Evolutionary conservation across 306 rosid genomes (phyloP), one percentile per base, ranked within the genome.

Genomic region (Vigna unguiculata): DNA sequence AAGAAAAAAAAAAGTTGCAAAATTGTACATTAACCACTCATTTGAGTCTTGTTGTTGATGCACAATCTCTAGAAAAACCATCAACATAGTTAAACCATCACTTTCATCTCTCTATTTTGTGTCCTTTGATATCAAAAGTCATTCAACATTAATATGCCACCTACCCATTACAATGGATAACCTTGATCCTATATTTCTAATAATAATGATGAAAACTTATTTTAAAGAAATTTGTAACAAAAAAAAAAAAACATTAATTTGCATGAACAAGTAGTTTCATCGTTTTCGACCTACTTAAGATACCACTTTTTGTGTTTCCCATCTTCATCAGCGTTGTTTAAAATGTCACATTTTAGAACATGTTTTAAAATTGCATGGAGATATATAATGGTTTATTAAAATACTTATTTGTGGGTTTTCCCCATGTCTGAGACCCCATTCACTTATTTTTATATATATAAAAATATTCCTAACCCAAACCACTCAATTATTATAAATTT

Each of bases 101-200:
- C 45, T 40, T 40, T 40, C 45, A 40, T 40, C 4, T 24, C 19
- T 58, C 19, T 58, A 13, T 58, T 12, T 25, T 0, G 4, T 24
- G 14, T 4, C 55, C 55, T 51, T 43, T 43, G 1, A 43, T 3
- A 12, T 43, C 3, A 43, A 19, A 55, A 54, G 36, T 55, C 62
- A 22, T 20, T 21, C 22, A 9, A 9, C 15, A 53, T 53, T 10
- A 7, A 20, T 9, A 53, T 43, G 4, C 60, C 60, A 53, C 60
- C 60, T 16, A 55, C n/a, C 62, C 62, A 43, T 43, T 57, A 24
- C 3, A 24, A 57, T 13, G 63, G 63, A 57, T 57, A 19, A 55
- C 1, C 36, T 6, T 25, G 4, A 24, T 57, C 14, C 11, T 58
- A 2, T 58, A 2, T 5, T 25, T 58, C 2, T 58, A 25, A 25